These are phyloP conservation scores for Roridomyces roridus DNA, from an alignment of 768 basidiomycete genomes.

Conservation along the genomic window DNA sequence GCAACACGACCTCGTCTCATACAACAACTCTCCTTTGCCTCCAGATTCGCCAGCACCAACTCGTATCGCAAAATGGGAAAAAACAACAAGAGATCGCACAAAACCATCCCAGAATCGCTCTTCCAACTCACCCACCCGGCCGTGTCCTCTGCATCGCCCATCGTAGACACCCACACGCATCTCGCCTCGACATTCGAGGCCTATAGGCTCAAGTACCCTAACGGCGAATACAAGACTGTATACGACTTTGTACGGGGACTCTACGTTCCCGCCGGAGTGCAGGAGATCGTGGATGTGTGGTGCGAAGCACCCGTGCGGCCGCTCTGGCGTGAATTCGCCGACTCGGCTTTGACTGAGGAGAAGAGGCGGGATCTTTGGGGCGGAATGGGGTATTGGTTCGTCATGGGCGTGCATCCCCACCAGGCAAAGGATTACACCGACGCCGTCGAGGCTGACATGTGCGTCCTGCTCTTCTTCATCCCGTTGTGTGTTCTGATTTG, in stretches of 20 bases:
- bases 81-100: neutral
- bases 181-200: slow-evolving; percentile 73
- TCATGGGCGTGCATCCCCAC: slow-evolving; percentile 71
- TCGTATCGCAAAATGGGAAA: slow-evolving; percentile 6
- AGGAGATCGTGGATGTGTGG: slow-evolving; percentile 85
- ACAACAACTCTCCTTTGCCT: neutral
- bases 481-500: neutral
- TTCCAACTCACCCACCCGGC: slow-evolving; percentile 41
- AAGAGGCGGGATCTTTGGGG: slow-evolving; percentile 63
- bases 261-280: slow-evolving; percentile 62
- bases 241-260: slow-evolving; percentile 72
- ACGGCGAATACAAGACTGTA: slow-evolving; percentile 58
- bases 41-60: neutral
- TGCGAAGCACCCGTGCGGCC: slow-evolving; percentile 78
- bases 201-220: slow-evolving; percentile 68
- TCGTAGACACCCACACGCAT: slow-evolving; percentile 89
- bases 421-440: slow-evolving; percentile 75
- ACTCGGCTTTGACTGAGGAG: slow-evolving; percentile 62
- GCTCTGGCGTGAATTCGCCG: slow-evolving; percentile 75
- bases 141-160: slow-evolving; percentile 40
- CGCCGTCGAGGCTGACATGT: slow-evolving; percentile 73
- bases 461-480: slow-evolving; percentile 28
- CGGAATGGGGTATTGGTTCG: slow-evolving; percentile 81
- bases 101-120: slow-evolving; percentile 26
- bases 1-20: neutral